Evolutionary conservation across 2,329 filamentous ascomycete genomes (phyloP).

Genomic region (Hypoxylon sp.): DNA sequence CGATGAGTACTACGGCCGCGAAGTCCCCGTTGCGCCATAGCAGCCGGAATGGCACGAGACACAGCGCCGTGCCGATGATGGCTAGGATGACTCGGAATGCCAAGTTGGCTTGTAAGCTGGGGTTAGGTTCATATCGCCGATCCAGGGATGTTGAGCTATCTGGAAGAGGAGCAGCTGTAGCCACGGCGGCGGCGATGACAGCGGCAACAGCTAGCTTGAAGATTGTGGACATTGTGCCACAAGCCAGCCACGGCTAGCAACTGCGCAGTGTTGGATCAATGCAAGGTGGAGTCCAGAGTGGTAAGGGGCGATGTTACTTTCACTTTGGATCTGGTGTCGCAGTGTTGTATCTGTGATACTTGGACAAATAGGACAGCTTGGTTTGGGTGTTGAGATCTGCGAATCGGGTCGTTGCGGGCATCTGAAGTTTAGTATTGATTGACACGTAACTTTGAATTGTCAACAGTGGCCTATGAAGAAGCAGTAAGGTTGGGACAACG

Average conservation of each 20-base stretch:
- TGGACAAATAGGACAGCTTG: background rate
- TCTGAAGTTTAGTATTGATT: background rate
- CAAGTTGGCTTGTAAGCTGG: conserved; percentile 61
- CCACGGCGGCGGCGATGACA: background rate
- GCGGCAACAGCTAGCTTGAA: background rate
- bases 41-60: conserved; percentile 66
- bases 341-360: conserved; percentile 3
- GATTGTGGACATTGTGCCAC: conserved; percentile 12
- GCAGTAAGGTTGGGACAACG: background rate
- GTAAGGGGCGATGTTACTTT: conserved; percentile 2
- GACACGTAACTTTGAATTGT: background rate
- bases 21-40: conserved; percentile 69
- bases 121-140: conserved; percentile 28
- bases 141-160: background rate
- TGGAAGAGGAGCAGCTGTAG: background rate
- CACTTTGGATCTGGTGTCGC: background rate
- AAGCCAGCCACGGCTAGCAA: background rate
- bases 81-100: conserved; percentile 65
- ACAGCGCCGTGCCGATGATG: conserved; percentile 61
- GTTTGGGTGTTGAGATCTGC: background rate
- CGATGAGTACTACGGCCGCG: conserved; percentile 66
- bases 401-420: background rate
- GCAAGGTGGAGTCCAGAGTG: background rate
- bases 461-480: conserved; percentile 1
- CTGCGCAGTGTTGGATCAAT: conserved; percentile 1